Evolutionary conservation across 2,329 filamentous ascomycete genomes (phyloP).

Genomic region (Alternaria solani): DNA sequence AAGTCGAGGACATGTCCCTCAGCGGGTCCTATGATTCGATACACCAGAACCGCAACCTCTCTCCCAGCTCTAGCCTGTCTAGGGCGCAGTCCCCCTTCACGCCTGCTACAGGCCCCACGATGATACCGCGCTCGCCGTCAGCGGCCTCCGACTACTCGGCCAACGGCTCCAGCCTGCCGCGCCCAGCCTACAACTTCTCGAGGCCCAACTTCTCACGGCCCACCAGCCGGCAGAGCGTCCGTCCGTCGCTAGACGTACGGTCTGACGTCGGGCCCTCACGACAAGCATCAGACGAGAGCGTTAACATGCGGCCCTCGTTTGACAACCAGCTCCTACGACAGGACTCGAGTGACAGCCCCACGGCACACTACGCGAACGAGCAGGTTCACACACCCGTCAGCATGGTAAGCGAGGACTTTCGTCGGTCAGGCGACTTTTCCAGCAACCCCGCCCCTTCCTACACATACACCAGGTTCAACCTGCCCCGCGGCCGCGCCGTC

Average conservation of each 20-base stretch:
- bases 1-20: slow-evolving; percentile 72
- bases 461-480: slow-evolving; percentile 82
- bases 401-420: slow-evolving; percentile 74
- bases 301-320: slow-evolving; percentile 49
- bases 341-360: slow-evolving; percentile 56
- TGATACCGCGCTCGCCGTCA: slow-evolving; percentile 78
- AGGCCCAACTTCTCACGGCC: slow-evolving; percentile 87
- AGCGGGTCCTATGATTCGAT: slow-evolving; percentile 70
- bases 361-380: slow-evolving; percentile 70
- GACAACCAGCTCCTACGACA: slow-evolving; percentile 51
- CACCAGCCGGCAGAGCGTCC: slow-evolving; percentile 73
- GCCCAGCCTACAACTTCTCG: slow-evolving; percentile 84
- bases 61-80: slow-evolving; percentile 72
- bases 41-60: slow-evolving; percentile 74
- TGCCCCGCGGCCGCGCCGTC: slow-evolving; percentile 82
- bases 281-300: slow-evolving; percentile 49
- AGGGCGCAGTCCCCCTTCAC: slow-evolving; percentile 69
- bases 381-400: slow-evolving; percentile 74
- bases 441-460: slow-evolving; percentile 72
- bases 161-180: slow-evolving; percentile 64
- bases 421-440: slow-evolving; percentile 61
- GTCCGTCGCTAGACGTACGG: slow-evolving; percentile 55
- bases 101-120: slow-evolving; percentile 64
- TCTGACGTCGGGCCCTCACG: slow-evolving; percentile 47
- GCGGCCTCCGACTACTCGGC: slow-evolving; percentile 81